Conservation (phyloP, 345 rosid species). For the Bruguiera parviflora region DNA sequence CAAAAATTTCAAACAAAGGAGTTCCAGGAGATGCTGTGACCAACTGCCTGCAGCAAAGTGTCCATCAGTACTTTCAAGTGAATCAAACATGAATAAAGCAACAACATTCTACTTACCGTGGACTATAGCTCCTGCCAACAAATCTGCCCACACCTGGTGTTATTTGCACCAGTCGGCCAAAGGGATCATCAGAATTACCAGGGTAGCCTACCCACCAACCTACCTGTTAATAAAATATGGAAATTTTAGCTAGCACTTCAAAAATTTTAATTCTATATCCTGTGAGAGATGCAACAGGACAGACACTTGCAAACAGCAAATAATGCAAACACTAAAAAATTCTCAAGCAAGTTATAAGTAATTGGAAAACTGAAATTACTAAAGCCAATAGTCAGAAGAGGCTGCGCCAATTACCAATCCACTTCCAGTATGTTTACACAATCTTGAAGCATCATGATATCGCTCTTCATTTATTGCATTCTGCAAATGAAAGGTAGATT, state of each 20-base stretch:
- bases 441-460: slow-evolving; percentile 78
- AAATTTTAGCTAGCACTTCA: slow-evolving; percentile 5
- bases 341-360: background rate
- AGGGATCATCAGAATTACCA: slow-evolving; percentile 72
- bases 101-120: slow-evolving; percentile 51
- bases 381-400: slow-evolving; percentile 2
- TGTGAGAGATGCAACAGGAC: no score
- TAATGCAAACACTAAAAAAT: background rate
- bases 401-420: slow-evolving; percentile 62
- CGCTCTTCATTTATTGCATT: slow-evolving; percentile 73
- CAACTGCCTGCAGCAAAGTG: slow-evolving; percentile 68
- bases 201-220: slow-evolving; percentile 99
- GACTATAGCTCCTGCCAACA: slow-evolving; percentile 80
- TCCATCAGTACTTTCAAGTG: slow-evolving; percentile 15
- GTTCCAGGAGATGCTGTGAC: slow-evolving; percentile 75
- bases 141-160: slow-evolving; percentile 87
- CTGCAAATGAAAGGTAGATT: slow-evolving; percentile 36
- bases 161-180: slow-evolving; percentile 76
- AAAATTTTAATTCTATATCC: background rate
- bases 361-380: slow-evolving; percentile 3
- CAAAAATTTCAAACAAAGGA: slow-evolving; percentile 90
- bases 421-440: slow-evolving; percentile 70
- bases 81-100: slow-evolving; percentile 9
- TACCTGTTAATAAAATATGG: slow-evolving; percentile 47
- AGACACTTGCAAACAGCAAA: no score